A percentile compares a stretch with the other conserved stretches of the same genome.
phyloP scores from a whole-genome alignment of 2,329 filamentous ascomycete species.

The Paecilomyces sp. region DNA sequence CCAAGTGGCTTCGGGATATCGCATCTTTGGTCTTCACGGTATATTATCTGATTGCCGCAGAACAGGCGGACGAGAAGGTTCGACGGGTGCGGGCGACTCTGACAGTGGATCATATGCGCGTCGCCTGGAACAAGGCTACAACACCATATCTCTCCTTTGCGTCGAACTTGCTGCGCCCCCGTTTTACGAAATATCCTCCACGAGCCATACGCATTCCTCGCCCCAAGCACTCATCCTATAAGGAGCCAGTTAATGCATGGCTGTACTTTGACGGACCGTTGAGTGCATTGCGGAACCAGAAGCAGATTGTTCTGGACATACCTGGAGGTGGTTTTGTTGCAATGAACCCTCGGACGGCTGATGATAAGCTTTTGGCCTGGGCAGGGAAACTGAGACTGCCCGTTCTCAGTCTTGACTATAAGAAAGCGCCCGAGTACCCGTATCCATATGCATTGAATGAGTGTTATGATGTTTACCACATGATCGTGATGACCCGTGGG shows the following conservation, averaged over 20 bases:
- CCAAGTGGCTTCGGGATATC: constrained; percentile 73
- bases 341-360: constrained; percentile 90
- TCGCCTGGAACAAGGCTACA: constrained; percentile 92
- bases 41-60: constrained; percentile 89
- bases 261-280: constrained; percentile 89
- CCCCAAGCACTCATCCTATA: constrained; percentile 72
- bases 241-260: constrained; percentile 77
- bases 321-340: constrained; percentile 94
- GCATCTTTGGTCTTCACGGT: constrained; percentile 75
- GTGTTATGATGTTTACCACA: constrained; percentile 78
- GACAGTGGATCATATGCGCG: constrained; percentile 83
- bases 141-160: constrained; percentile 76
- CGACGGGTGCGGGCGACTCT: constrained; percentile 78
- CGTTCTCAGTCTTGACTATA: constrained; percentile 84
- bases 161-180: constrained; percentile 65
- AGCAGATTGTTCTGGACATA: constrained; percentile 76
- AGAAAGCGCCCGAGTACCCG: constrained; percentile 75
- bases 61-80: constrained; percentile 94
- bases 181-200: constrained; percentile 73
- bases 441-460: constrained; percentile 83
- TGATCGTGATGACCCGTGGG: constrained; percentile 63
- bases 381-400: constrained; percentile 83
- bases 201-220: constrained; percentile 77
- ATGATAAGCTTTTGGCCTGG: constrained; percentile 92
- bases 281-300: constrained; percentile 66